phyloP scores from a whole-genome alignment of 805 yeast genomes.

The Metschnikowia dekortorum region DNA sequence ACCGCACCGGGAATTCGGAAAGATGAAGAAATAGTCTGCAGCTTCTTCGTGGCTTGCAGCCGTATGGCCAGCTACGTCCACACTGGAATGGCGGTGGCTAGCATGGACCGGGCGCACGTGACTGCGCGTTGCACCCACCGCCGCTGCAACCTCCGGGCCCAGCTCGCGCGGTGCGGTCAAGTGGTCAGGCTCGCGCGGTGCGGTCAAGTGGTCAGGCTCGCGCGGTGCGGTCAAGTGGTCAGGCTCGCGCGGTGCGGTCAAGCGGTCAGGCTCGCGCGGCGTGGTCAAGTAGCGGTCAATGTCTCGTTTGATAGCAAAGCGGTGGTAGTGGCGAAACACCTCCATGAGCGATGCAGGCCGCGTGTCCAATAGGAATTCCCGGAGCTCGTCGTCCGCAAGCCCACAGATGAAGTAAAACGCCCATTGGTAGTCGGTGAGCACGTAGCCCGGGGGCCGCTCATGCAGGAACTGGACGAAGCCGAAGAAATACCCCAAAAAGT shows the following conservation, averaged over 20 bases:
- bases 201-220: neutral
- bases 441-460: neutral
- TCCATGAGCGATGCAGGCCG: neutral
- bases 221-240: conserved; percentile 1
- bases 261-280: neutral
- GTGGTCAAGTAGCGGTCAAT: conserved; percentile 2
- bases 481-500: conserved; percentile 1
- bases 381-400: neutral
- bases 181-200: neutral
- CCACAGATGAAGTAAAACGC: conserved; percentile 2
- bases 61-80: too few relatives aligned
- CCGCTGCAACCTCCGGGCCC: neutral
- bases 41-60: too few relatives aligned
- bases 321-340: conserved; percentile 2
- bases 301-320: neutral
- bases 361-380: neutral
- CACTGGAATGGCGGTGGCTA: too few relatives aligned
- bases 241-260: neutral
- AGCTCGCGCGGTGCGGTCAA: neutral
- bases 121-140: neutral
- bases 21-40: too few relatives aligned
- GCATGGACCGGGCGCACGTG: neutral
- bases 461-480: neutral
- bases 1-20: too few relatives aligned
- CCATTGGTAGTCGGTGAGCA: conserved; percentile 1